These are phyloP conservation scores for Spergularia azorica DNA, from an alignment of 179 eudicot species.

Conservation along the genomic window DNA sequence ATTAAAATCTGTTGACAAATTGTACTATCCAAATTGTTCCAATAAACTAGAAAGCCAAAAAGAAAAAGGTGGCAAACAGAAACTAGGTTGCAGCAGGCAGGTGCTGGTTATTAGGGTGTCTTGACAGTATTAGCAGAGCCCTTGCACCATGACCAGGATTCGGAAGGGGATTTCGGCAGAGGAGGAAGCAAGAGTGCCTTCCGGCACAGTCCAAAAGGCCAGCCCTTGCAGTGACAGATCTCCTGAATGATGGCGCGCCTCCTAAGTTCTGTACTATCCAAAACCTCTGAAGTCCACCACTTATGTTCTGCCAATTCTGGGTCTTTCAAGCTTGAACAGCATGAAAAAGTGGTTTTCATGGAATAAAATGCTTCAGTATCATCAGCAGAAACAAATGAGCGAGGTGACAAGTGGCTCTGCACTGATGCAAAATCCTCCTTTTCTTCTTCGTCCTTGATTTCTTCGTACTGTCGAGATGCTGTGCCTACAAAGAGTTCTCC, in stretches of 20 bases:
- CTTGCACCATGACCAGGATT: slow-evolving; percentile 89
- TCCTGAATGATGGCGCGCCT: slow-evolving; percentile 57
- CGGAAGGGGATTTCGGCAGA: slow-evolving; percentile 84
- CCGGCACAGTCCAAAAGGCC: slow-evolving; percentile 91
- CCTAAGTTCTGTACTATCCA: slow-evolving; percentile 44
- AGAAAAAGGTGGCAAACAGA: too few species aligned
- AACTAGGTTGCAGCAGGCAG: neutral
- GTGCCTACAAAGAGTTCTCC: slow-evolving; percentile 39
- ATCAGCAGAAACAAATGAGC: slow-evolving; percentile 41
- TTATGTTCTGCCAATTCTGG: slow-evolving; percentile 19
- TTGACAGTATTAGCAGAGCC: slow-evolving; percentile 7
- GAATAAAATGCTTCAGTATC: slow-evolving; percentile 57
- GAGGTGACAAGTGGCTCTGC: slow-evolving; percentile 51
- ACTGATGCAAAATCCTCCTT: slow-evolving; percentile 60
- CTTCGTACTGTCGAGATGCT: slow-evolving; percentile 12
- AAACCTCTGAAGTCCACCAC: slow-evolving; percentile 32
- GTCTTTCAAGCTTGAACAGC: slow-evolving; percentile 48
- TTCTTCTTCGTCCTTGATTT: slow-evolving; percentile 29
- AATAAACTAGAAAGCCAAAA: too few species aligned
- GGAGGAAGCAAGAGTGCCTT: slow-evolving; percentile 85
- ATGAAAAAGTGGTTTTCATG: slow-evolving; percentile 49
- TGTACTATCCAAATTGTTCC: too few species aligned
- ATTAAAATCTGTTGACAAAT: too few species aligned
- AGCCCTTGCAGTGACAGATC: slow-evolving; percentile 73
- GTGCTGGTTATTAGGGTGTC: neutral